Conservation (phyloP, 306 rosid species). For the Acacia acuminata region DNA sequence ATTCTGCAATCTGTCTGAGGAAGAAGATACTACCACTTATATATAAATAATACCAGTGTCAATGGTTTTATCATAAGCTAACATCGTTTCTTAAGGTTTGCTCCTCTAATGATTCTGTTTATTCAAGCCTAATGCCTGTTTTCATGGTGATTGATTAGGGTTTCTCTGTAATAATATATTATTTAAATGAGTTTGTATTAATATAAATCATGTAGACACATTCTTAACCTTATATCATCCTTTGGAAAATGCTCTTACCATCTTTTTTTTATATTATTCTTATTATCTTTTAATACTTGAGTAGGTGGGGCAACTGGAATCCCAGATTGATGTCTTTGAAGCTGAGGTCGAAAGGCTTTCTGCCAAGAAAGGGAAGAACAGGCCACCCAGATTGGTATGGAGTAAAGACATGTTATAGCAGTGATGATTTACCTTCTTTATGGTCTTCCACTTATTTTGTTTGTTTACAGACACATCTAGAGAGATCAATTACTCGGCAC, state of each 20-base stretch:
- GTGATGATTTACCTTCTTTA: slow-evolving; percentile 32
- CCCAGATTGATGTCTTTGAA: slow-evolving; percentile 82
- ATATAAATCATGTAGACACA: background rate
- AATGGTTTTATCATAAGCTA: background rate
- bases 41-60: background rate
- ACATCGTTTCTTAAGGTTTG: slow-evolving; percentile 24
- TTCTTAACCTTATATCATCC: background rate
- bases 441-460: slow-evolving; percentile 25
- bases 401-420: slow-evolving; percentile 21
- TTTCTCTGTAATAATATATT: slow-evolving; percentile 14
- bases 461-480: slow-evolving; percentile 64
- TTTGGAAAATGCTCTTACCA: slow-evolving; percentile 20
- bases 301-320: slow-evolving; percentile 78
- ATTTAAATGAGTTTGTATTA: slow-evolving; percentile 1
- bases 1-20: background rate
- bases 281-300: background rate
- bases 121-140: background rate
- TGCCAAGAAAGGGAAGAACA: slow-evolving; percentile 73
- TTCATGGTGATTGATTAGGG: background rate
- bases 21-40: background rate
- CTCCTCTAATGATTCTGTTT: slow-evolving; percentile 5
- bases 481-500: slow-evolving; percentile 77
- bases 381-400: slow-evolving; percentile 79
- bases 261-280: slow-evolving; percentile 15
- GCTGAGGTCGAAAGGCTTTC: slow-evolving; percentile 84